A percentile compares a stretch with the other conserved stretches of the same genome.
phyloP scores from a whole-genome alignment of 116 monocot species.

The Posidonia oceanica region DNA sequence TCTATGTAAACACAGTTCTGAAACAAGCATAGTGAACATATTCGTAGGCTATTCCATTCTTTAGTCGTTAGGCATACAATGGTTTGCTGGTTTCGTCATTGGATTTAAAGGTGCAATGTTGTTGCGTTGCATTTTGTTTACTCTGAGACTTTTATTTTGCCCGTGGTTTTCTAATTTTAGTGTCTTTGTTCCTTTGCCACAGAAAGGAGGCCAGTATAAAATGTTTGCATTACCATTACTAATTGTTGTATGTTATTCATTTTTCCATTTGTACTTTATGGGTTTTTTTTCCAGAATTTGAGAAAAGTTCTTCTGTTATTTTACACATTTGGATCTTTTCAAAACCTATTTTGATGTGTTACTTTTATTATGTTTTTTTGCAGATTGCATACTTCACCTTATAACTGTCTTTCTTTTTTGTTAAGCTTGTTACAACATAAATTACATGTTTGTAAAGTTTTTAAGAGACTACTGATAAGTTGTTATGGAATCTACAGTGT shows the following conservation, averaged over 20 bases:
- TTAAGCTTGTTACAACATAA: not conserved
- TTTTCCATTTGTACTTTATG: too few species aligned
- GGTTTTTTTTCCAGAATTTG: not conserved
- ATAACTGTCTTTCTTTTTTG: not conserved
- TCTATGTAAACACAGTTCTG: too few species aligned
- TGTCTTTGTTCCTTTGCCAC: not conserved
- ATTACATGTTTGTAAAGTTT: too few species aligned
- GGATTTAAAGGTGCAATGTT: not conserved
- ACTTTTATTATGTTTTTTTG: too few species aligned
- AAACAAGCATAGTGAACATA: too few species aligned
- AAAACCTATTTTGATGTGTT: too few species aligned
- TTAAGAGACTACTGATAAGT: not conserved
- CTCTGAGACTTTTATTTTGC: not conserved
- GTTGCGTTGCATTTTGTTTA: not conserved
- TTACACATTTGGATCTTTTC: not conserved
- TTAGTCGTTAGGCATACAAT: too few species aligned
- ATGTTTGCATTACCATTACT: too few species aligned
- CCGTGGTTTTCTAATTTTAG: not conserved
- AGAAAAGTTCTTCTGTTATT: not conserved
- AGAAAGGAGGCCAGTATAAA: too few species aligned
- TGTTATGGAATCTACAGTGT: constrained; percentile 36
- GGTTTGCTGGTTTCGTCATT: too few species aligned
- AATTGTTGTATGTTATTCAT: too few species aligned
- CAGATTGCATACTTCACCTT: not conserved
- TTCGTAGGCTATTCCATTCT: too few species aligned